Base-by-base conservation (phyloP, 2,329 filamentous ascomycete species). In the Thelonectria blattea region DNA sequence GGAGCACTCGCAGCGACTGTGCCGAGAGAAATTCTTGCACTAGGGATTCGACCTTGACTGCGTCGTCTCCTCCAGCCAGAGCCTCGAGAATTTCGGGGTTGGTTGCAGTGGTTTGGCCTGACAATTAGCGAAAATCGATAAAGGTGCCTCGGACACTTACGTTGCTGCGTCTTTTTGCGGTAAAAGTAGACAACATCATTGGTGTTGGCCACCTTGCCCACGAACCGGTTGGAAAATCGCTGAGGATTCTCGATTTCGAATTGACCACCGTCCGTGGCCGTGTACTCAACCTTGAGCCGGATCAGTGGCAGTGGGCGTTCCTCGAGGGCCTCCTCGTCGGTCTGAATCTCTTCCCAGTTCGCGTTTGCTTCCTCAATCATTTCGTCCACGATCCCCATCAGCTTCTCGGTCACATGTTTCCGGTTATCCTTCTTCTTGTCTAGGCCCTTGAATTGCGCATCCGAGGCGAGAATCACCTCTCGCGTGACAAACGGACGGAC, bases 221-320 rank as follows among this genome's bases (percentile, higher is more conserved):
- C 84, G 68, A 98, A 99, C 3, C 93, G 86, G 73, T 96, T 96
- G 0, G 94, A 98, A 71, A 98, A 97, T 9, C 95, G 88, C 73
- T 98, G 95, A 0, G 95, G 93, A 62, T 99, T 99, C 74, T 98
- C 95, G 65, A 91, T 89, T 67, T 98, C 91, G 70, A 92, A 99
- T 37, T 88, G 86, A 14, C 92, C 91, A 4, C 92, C 93, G 46
- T 96, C 92, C 0, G 90, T 90, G 0, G 93, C 88, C 0, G 91
- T 91, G 66, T 92, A 95, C 71, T 99, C 95, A 1, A 99, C 93
- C 62, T 93, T 92, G 15, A 99, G 84, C 18, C 95, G 88, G 41
- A 99, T 89, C 1, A 99, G 83, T 0, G 95, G 95, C 34, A 95
- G 79, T 0, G 94, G 94, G 1, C 86, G 77, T 39, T 82, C 82